A percentile compares a stretch with the other conserved stretches of the same genome.
phyloP scores from a whole-genome alignment of 345 rosid genomes.

The Brassica carinata region DNA sequence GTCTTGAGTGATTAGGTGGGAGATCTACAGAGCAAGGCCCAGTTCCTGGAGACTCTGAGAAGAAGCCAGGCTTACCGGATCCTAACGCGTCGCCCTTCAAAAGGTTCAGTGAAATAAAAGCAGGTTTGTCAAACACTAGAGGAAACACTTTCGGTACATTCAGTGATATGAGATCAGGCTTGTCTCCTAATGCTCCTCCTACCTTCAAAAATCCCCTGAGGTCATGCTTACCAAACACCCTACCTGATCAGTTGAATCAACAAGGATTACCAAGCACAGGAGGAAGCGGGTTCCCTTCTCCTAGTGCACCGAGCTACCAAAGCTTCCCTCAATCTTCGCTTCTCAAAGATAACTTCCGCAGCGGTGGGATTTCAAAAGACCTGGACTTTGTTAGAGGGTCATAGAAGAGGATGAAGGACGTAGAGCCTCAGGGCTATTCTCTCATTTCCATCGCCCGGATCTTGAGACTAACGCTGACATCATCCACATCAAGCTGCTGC shows the following conservation, averaged over 20 bases:
- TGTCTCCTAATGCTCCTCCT: slow-evolving; percentile 22
- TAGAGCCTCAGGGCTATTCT: slow-evolving; percentile 13
- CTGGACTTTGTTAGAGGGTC: slow-evolving; percentile 56
- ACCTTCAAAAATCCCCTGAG: slow-evolving; percentile 6
- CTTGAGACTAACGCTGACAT: slow-evolving; percentile 60
- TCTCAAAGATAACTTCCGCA: slow-evolving; percentile 32
- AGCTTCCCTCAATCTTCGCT: slow-evolving; percentile 41
- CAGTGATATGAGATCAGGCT: slow-evolving; percentile 24
- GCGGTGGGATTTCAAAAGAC: slow-evolving; percentile 28
- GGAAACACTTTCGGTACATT: not conserved
- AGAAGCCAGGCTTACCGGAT: not conserved
- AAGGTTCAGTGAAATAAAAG: not conserved
- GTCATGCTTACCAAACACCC: slow-evolving; percentile 9
- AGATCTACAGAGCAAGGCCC: not conserved
- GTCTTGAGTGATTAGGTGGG: not conserved
- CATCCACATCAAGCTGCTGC: slow-evolving; percentile 65
- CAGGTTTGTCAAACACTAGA: not conserved
- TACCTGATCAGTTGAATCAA: slow-evolving; percentile 17
- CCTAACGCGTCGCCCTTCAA: not conserved
- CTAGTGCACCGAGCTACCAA: slow-evolving; percentile 28
- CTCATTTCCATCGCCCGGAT: slow-evolving; percentile 29
- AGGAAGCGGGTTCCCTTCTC: slow-evolving; percentile 8
- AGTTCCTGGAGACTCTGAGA: slow-evolving; percentile 24
- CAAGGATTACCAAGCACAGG: slow-evolving; percentile 2
- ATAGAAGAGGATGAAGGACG: slow-evolving; percentile 47